Evolutionary conservation across 768 basidiomycete genomes (phyloP), one percentile per base, ranked within the genome.

Genomic region (Boletellus sp.): DNA sequence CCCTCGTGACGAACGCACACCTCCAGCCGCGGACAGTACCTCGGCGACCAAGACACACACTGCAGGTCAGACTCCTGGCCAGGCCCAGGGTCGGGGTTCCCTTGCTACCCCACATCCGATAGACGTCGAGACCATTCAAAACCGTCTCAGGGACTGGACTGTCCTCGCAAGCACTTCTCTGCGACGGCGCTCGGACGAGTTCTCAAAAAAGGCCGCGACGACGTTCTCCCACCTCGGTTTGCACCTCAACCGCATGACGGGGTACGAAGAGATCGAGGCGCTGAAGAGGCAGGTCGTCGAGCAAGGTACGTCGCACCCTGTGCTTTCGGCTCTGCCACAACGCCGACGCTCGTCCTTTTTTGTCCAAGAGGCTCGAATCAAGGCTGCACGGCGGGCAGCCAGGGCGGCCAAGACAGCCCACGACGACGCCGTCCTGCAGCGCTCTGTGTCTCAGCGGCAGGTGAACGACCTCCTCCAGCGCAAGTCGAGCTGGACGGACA

Each of bases 381-480:
- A 80, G 45, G 67, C 73, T 13, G 78, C 86, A 4, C 81, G 94
- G 17, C 70, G 77, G 42, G 81, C 79, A 6, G 84, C 94, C 0
- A 75, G 81, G 35, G 67, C 75, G 31, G 85, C 92, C 6, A 98
- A 98, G 70, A 62, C 66, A 7, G 78, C 80, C 5, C 85, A 94
- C 60, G 88, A 90, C 49, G 70, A 77, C 48, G 90, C 94, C 0
- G 89, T 94, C n/a, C 64, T 78, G 11, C 75, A 82, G 58, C 86
- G 94, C 6, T 85, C 91, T 9, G 77, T 83, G 38, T 91, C 91
- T 4, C 95, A 99, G 66, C 83, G 90, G n/a, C 88, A 95, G 67
- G 91, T 96, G 45, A 98, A 97, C 70, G 90, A 94, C 64, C 81
- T 99, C 3, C 73, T 98, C 15, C 88, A 93, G 66, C 90, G 96